phyloP scores from a whole-genome alignment of 345 rosid genomes.

The Aethionema arabicum region DNA sequence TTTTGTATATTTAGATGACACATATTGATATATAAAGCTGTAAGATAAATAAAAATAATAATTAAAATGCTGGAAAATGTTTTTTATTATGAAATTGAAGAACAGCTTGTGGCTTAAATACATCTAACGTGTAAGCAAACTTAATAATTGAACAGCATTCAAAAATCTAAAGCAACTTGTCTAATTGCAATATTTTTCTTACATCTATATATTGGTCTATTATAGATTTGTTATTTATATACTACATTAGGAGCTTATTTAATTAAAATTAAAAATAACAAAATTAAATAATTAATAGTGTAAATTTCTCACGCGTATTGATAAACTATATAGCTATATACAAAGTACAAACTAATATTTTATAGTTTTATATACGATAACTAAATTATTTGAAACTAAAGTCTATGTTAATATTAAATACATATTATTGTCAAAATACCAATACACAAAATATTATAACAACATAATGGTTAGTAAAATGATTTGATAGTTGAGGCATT shows the following conservation, averaged over 20 bases:
- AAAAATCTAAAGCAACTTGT: constrained; percentile 28
- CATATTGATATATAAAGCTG: constrained; percentile 34
- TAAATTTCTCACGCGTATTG: constrained; percentile 18
- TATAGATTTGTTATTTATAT: neutral
- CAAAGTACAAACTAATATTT: too few species aligned
- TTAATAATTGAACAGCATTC: constrained; percentile 29
- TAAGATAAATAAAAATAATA: constrained; percentile 29
- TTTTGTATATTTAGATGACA: constrained; percentile 30
- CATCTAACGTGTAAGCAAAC: constrained; percentile 31
- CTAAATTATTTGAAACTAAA: too few species aligned
- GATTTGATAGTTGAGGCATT: too few species aligned
- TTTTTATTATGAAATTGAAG: constrained; percentile 10
- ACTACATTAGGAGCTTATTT: constrained; percentile 14
- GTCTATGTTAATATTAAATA: too few species aligned
- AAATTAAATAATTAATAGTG: neutral
- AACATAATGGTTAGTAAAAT: too few species aligned
- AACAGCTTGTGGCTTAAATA: constrained; percentile 32
- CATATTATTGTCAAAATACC: too few species aligned
- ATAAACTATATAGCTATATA: neutral
- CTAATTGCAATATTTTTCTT: constrained; percentile 31
- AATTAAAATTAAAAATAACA: neutral
- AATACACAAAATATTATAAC: too few species aligned
- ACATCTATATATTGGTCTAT: constrained; percentile 17
- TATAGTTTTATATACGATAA: too few species aligned
- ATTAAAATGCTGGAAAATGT: neutral